Percentiles rank a stretch among this genome's conserved stretches.
Conservation (phyloP, 192 early-diverging fungal species). For the Coemansia furcata region DNA sequence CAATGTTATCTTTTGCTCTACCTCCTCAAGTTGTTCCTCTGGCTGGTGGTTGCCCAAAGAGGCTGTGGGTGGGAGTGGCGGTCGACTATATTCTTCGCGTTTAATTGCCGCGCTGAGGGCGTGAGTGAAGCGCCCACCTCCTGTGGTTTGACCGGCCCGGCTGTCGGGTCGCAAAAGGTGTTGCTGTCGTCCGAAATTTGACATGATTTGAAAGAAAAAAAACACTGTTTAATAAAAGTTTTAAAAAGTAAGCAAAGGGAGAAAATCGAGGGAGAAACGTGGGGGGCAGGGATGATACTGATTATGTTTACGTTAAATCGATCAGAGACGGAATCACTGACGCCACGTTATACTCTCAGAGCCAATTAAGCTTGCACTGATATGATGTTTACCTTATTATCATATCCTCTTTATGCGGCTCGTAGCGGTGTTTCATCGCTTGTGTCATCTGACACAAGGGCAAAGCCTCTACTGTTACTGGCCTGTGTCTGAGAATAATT, state of each 20-base stretch:
- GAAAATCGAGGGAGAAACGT: background rate
- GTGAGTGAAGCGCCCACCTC: slow-evolving; percentile 28
- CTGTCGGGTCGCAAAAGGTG: slow-evolving; percentile 26
- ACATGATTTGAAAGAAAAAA: slow-evolving; percentile 11
- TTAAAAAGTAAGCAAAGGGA: background rate
- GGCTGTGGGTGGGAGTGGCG: slow-evolving; percentile 15
- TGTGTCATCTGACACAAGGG: background rate
- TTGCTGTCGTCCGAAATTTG: slow-evolving; percentile 20
- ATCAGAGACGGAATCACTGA: no score
- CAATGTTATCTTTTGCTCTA: slow-evolving; percentile 54
- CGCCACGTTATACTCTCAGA: no score
- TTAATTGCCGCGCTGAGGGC: slow-evolving; percentile 40
- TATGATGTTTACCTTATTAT: background rate
- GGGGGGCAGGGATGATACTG: background rate
- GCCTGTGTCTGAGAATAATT: background rate
- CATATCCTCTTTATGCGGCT: background rate
- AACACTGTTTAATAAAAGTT: background rate
- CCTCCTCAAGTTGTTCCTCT: slow-evolving; percentile 46
- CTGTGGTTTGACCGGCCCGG: slow-evolving; percentile 9
- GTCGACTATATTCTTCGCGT: slow-evolving; percentile 20
- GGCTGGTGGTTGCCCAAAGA: background rate
- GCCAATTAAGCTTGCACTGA: no score
- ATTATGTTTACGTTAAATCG: background rate
- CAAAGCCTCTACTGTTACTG: background rate
- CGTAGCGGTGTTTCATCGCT: background rate